Conservation (phyloP, 495 filamentous ascomycete genomes). For the Umbilicaria muhlenbergii region DNA sequence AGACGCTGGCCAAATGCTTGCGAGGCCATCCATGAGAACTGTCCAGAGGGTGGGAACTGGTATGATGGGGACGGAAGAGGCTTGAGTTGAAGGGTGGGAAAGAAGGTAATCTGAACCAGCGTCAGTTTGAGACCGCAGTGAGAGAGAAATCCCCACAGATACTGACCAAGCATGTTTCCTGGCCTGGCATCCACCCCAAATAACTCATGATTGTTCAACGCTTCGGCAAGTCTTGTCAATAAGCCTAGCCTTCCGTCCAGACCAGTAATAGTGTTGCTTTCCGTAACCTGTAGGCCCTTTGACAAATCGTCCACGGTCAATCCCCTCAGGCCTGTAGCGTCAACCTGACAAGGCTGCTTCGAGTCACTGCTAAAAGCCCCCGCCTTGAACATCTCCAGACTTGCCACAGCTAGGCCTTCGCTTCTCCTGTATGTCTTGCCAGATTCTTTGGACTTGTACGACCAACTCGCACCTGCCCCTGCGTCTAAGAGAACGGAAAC, state of each 20-base stretch:
- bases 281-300: constrained; percentile 68
- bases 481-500: constrained; percentile 56
- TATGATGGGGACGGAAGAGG: constrained; percentile 73
- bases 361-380: constrained; percentile 82
- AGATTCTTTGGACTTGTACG: constrained; percentile 81
- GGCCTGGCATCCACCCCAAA: constrained; percentile 78
- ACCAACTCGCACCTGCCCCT: constrained; percentile 51
- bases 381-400: constrained; percentile 93
- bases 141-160: background rate
- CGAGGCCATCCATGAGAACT: constrained; percentile 74
- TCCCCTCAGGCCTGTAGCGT: constrained; percentile 61
- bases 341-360: constrained; percentile 73
- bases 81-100: constrained; percentile 75
- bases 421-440: constrained; percentile 72
- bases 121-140: constrained; percentile 4
- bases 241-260: constrained; percentile 76
- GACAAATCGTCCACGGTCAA: constrained; percentile 61
- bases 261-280: constrained; percentile 70
- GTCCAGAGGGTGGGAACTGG: constrained; percentile 85
- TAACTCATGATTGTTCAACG: constrained; percentile 65
- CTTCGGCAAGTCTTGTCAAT: constrained; percentile 57
- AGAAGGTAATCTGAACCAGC: constrained; percentile 63
- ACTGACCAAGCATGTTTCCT: constrained; percentile 85
- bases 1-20: constrained; percentile 77
- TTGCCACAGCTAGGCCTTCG: constrained; percentile 86